A percentile compares a stretch with the other conserved stretches of the same genome.
phyloP scores from a whole-genome alignment of 2,329 filamentous ascomycete species.

The Neurospora sp. region DNA sequence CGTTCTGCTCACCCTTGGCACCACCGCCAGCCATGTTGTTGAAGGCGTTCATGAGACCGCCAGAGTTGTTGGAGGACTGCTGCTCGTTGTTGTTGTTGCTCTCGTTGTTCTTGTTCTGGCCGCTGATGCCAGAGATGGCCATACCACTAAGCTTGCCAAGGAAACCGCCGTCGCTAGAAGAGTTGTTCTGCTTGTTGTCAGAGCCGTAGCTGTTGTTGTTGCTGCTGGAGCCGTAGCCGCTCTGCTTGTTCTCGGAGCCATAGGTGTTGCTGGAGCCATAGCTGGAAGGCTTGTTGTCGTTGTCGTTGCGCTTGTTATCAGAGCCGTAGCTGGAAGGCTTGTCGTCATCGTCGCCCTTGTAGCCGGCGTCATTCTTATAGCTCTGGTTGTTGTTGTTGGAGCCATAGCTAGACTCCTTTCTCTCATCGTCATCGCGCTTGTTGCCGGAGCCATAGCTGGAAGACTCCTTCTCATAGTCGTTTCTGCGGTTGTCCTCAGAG shows the following conservation, averaged over 20 bases:
- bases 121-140: slow-evolving; percentile 66
- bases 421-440: not conserved
- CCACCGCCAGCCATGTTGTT: slow-evolving; percentile 66
- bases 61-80: slow-evolving; percentile 16
- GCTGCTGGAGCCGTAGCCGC: slow-evolving; percentile 1
- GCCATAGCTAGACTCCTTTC: not conserved
- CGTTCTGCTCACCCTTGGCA: slow-evolving; percentile 65
- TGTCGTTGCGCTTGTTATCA: not conserved
- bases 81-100: slow-evolving; percentile 29
- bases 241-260: not conserved
- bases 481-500: not conserved
- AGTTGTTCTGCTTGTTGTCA: not conserved
- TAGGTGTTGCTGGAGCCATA: slow-evolving; percentile 3
- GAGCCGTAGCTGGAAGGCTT: not conserved
- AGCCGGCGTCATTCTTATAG: not conserved
- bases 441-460: not conserved
- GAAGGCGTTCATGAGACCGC: slow-evolving; percentile 55
- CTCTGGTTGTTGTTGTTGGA: not conserved
- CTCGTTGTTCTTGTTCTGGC: slow-evolving; percentile 71
- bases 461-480: not conserved
- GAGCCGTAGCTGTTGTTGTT: slow-evolving; percentile 6
- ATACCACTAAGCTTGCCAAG: slow-evolving; percentile 38
- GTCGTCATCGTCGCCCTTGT: not conserved
- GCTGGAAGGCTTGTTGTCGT: slow-evolving; percentile 10
- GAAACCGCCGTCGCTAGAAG: not conserved